Base-by-base conservation (phyloP, 2,329 filamentous ascomycete genomes). In the Helotiales sp. region DNA sequence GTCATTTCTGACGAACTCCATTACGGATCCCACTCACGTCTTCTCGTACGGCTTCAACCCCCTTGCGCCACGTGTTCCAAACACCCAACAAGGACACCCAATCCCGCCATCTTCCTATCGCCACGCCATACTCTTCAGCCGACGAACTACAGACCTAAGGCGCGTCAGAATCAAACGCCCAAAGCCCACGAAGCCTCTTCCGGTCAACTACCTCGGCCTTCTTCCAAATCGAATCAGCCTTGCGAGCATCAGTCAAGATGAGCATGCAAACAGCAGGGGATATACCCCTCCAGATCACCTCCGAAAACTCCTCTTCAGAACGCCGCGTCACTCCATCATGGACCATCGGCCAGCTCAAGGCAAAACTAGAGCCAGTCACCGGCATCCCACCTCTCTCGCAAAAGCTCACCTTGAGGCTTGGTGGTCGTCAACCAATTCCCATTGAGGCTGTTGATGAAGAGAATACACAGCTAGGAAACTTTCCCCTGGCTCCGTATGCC, bases 301-400 rank as follows among this genome's bases (percentile, higher is more conserved):
- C 92, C 61, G 89, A 93, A 68, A 92, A 91, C 79, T 85, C 91
- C 57, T 87, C 90, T 58, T 94, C 93, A 61, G 96, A 99, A 82
- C 91, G 95, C 69, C 92, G 96, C 73, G 89, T 98, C 78, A 95
- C 93, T 28, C 95, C 95, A 15, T 91, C 94, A 73, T 99, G 96
- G 96, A 91, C 90, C 69, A 91, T 99, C 77, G 84, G 86, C 64
- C 89, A 93, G 75, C 86, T 98, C 75, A 97, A 95, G 82, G 81
- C 85, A 62, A 96, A 96, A 79, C 89, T 99, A 61, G 95, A 98
- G 80, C 91, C 93, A 69, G 90, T 98, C 80, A 98, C 95, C 1
- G 96, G 96, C 69, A 89, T 98, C 43, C 95, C 96, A 17, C 92
- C 94, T 11, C 86, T 86, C 32, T 89, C 86, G 68, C 96, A 98